phyloP scores from a whole-genome alignment of 2,329 filamentous ascomycete genomes.

The Phoma herbarum region DNA sequence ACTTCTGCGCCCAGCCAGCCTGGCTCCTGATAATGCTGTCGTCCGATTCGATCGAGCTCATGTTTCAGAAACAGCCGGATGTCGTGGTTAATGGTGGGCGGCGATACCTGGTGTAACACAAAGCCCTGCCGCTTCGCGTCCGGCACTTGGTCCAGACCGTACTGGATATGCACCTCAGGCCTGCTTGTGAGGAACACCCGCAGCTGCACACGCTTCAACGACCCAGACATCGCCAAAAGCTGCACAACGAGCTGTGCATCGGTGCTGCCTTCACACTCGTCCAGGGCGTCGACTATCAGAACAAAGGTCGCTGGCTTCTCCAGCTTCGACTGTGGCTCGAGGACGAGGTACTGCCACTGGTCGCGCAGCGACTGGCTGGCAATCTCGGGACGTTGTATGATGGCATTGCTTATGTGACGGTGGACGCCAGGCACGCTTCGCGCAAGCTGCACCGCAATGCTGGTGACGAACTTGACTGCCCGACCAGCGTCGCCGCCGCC shows the following conservation, averaged over 20 bases:
- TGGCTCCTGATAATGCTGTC: conserved; percentile 24
- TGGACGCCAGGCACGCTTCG: conserved; percentile 19
- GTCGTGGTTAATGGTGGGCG: conserved; percentile 31
- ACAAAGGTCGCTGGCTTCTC: background rate
- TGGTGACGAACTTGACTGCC: conserved; percentile 26
- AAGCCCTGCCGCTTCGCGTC: conserved; percentile 31
- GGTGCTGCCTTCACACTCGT: conserved; percentile 40
- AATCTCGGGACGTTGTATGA: conserved; percentile 24
- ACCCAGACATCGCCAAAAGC: conserved; percentile 23
- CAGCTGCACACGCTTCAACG: conserved; percentile 20
- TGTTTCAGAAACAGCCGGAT: conserved; percentile 32
- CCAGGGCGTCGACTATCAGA: conserved; percentile 40
- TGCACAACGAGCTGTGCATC: conserved; percentile 25
- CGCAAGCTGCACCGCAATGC: conserved; percentile 29
- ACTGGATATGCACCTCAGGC: conserved; percentile 31
- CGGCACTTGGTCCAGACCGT: conserved; percentile 32
- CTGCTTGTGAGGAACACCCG: conserved; percentile 32
- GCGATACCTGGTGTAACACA: conserved; percentile 32
- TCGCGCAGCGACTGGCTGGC: conserved; percentile 9
- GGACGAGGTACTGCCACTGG: conserved; percentile 23
- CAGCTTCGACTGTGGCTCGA: conserved; percentile 16
- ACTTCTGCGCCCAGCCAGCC: conserved; percentile 36
- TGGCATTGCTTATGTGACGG: conserved; percentile 23
- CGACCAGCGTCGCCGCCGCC: conserved; percentile 26
- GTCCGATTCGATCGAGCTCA: conserved; percentile 28